A percentile compares a stretch with the other conserved stretches of the same genome.
These are phyloP conservation scores for Bipolaris oryzae DNA, from an alignment of 2,329 filamentous ascomycete genomes.

Conservation along the genomic window DNA sequence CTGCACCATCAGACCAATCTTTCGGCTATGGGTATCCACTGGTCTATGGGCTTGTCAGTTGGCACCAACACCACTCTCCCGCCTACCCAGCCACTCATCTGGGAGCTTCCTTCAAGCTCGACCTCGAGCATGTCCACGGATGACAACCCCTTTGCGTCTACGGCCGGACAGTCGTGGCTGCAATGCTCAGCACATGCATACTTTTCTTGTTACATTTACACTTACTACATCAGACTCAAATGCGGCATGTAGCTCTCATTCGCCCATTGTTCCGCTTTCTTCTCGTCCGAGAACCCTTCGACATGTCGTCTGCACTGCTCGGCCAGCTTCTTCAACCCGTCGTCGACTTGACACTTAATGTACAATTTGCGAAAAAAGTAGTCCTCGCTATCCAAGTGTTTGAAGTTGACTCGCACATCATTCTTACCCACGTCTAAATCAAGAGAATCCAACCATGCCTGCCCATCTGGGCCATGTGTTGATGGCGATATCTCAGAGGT, in stretches of 20 bases:
- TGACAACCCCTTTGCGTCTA: constrained; percentile 29
- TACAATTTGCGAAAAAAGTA: constrained; percentile 51
- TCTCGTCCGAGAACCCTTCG: constrained; percentile 30
- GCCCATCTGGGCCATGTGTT: constrained; percentile 38
- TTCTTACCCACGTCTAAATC: constrained; percentile 20
- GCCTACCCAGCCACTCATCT: constrained; percentile 42
- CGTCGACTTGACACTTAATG: constrained; percentile 41
- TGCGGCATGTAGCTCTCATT: constrained; percentile 47
- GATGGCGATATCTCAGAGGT: constrained; percentile 45
- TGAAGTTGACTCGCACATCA: constrained; percentile 37
- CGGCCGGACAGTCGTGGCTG: constrained; percentile 36
- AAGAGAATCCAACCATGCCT: constrained; percentile 47
- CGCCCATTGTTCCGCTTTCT: constrained; percentile 38
- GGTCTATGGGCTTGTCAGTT: constrained; percentile 45
- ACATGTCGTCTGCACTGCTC: constrained; percentile 35
- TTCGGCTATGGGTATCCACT: constrained; percentile 47
- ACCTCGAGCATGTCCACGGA: constrained; percentile 35
- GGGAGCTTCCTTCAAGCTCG: constrained; percentile 25
- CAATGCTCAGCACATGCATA: not conserved
- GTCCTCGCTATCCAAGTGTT: constrained; percentile 41
- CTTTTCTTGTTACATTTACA: constrained; percentile 24
- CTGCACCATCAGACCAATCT: constrained; percentile 28
- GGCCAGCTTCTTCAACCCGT: constrained; percentile 37
- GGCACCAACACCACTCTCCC: constrained; percentile 50
- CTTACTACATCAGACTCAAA: constrained; percentile 52